phyloP scores from a whole-genome alignment of 2,329 filamentous ascomycete species.

The Nemania diffusa region DNA sequence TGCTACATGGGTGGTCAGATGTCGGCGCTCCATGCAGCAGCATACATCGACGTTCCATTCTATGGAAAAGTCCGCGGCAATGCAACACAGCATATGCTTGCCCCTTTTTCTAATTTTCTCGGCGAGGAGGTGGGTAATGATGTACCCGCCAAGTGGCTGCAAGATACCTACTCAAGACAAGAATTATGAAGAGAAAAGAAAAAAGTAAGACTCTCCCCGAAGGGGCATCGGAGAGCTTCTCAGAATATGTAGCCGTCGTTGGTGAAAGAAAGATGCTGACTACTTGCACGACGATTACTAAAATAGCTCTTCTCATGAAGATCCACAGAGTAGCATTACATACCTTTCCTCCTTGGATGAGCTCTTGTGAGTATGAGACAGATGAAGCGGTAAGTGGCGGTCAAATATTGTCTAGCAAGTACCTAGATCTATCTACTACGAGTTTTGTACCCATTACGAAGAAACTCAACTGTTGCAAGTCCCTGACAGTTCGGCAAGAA shows the following conservation, averaged over 20 bases:
- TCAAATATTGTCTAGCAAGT: not conserved
- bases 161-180: no score
- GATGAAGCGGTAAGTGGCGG: not conserved
- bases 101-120: slow-evolving; percentile 22
- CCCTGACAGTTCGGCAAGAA: not conserved
- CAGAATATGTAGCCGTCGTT: not conserved
- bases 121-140: slow-evolving; percentile 2
- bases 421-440: not conserved
- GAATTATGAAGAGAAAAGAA: not conserved
- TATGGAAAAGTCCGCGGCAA: slow-evolving; percentile 11
- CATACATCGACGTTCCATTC: slow-evolving; percentile 12
- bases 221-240: not conserved
- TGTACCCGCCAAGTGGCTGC: slow-evolving; percentile 6
- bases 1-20: slow-evolving; percentile 10
- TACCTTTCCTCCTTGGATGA: not conserved
- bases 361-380: slow-evolving; percentile 1
- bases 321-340: not conserved
- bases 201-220: not conserved
- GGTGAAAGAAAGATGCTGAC: not conserved
- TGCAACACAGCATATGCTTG: slow-evolving; percentile 22
- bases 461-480: not conserved
- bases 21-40: not conserved
- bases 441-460: not conserved
- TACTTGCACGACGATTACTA: slow-evolving; percentile 1
- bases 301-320: slow-evolving; percentile 3